Conservation (phyloP, 345 rosid genomes). For the Hirschfeldia incana region DNA sequence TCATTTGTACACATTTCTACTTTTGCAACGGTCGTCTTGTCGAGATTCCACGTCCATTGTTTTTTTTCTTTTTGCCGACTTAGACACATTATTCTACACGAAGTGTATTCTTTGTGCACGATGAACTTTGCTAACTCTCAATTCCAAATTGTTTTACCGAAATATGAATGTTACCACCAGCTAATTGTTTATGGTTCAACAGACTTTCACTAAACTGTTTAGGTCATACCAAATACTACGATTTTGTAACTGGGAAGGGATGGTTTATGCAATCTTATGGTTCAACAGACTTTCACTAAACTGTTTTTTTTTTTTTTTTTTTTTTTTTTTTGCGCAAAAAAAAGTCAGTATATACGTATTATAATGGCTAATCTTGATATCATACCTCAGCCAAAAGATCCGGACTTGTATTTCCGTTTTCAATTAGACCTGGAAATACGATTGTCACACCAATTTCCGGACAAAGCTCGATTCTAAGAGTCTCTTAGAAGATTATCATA, state of each 20-base stretch:
- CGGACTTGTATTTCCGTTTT: slow-evolving; percentile 45
- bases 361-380: too few relatives aligned
- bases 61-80: not conserved
- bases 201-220: not conserved
- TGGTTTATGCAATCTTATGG: not conserved
- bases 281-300: too few relatives aligned
- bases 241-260: not conserved
- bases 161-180: not conserved
- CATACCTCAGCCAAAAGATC: slow-evolving; percentile 33
- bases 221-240: not conserved
- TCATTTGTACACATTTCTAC: slow-evolving; percentile 6
- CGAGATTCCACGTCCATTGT: slow-evolving; percentile 18
- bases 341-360: too few relatives aligned
- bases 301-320: too few relatives aligned
- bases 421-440: slow-evolving; percentile 53
- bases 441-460: slow-evolving; percentile 43
- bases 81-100: not conserved
- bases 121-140: not conserved
- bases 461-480: slow-evolving; percentile 54
- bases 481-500: slow-evolving; percentile 44
- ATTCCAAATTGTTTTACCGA: not conserved
- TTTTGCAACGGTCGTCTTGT: slow-evolving; percentile 24
- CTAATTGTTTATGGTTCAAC: not conserved
- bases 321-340: too few relatives aligned
- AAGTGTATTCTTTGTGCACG: not conserved